These are phyloP conservation scores for Coccomyxa subellipsoidea DNA, from an alignment of 163 green algal species.

Conservation along the genomic window DNA sequence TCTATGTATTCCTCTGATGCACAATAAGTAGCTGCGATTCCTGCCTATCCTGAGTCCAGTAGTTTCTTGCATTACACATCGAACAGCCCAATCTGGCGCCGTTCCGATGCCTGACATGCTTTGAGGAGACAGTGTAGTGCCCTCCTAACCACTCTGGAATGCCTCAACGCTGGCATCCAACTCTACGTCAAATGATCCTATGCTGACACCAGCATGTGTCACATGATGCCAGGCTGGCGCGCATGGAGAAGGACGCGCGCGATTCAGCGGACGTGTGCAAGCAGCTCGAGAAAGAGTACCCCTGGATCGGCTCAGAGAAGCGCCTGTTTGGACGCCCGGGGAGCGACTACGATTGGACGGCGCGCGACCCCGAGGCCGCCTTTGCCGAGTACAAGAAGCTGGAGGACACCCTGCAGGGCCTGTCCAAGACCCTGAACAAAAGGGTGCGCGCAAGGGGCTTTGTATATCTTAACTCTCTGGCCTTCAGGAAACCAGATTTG, in stretches of 20 bases:
- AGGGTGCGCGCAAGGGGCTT: slow-evolving; percentile 57
- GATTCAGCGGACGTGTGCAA: slow-evolving; percentile 14
- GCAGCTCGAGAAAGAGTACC: slow-evolving; percentile 50
- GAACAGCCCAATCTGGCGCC: too few species aligned
- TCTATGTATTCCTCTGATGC: too few species aligned
- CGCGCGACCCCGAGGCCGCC: slow-evolving; percentile 46
- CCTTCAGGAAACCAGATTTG: too few species aligned
- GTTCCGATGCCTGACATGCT: too few species aligned
- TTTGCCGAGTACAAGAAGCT: slow-evolving; percentile 56
- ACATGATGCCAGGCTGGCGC: slow-evolving; percentile 28
- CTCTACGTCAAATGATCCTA: too few species aligned
- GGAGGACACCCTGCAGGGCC: slow-evolving; percentile 41
- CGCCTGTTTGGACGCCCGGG: slow-evolving; percentile 66
- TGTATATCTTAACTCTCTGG: too few species aligned
- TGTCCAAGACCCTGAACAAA: slow-evolving; percentile 80
- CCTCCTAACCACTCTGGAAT: too few species aligned
- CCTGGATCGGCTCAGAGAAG: slow-evolving; percentile 77
- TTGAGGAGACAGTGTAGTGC: too few species aligned
- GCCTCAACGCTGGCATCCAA: too few species aligned
- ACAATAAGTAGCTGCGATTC: too few species aligned
- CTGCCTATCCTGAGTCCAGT: too few species aligned
- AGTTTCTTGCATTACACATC: too few species aligned
- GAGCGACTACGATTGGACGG: slow-evolving; percentile 82
- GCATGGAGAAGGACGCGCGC: slow-evolving; percentile 22
- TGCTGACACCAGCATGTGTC: not conserved